Base-by-base conservation (phyloP, 2,329 filamentous ascomycete genomes). In the Botrytis elliptica region DNA sequence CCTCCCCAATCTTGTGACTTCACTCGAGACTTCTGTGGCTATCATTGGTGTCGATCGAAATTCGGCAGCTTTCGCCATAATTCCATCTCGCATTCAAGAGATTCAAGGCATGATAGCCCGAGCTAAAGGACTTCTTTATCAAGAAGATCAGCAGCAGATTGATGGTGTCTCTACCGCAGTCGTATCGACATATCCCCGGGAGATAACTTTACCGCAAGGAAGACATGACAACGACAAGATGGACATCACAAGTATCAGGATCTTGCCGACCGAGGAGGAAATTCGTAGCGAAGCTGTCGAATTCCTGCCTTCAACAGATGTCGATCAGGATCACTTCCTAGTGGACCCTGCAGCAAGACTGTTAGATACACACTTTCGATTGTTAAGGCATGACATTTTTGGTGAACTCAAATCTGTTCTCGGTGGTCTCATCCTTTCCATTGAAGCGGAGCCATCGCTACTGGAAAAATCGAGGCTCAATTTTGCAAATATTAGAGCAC, bases 251-350 rank as follows among this genome's bases (percentile, higher is more conserved):
- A 74, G 82, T 71, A 82, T 82, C 46, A 75, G 74, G 36, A 81
- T 82, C 42, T 74, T 82, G 46, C 81, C 81, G 1, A 81, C 81
- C 4, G 78, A 79, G 18, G 76, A 78, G 44, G 81, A 82, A 57
- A 81, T 82, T 68, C 75, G 33, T 42, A 75, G 77, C 49, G 59
- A 77, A 18, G 60, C 74, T 40, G 70, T 73, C 33, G 75, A 76
- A 63, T 74, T 79, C n/a, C 79, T 79, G 5, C 71, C 73, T 20
- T 76, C 75, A 16, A 63, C 76, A 16, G 74, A 75, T 22, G 74
- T 66, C 33, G 46, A 74, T 49, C 55, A 73, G 46, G 64, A 64
- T 22, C 64, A 73, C 10, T 73, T 49, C 9, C 22, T 73, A 25
- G 18, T 5, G 3, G 52, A 52, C 10, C 25, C 25, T 52, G 49